Evolutionary conservation across 208 protist species (phyloP), one percentile per base, ranked within the genome.

Genomic region (Trypanosoma caninum): DNA sequence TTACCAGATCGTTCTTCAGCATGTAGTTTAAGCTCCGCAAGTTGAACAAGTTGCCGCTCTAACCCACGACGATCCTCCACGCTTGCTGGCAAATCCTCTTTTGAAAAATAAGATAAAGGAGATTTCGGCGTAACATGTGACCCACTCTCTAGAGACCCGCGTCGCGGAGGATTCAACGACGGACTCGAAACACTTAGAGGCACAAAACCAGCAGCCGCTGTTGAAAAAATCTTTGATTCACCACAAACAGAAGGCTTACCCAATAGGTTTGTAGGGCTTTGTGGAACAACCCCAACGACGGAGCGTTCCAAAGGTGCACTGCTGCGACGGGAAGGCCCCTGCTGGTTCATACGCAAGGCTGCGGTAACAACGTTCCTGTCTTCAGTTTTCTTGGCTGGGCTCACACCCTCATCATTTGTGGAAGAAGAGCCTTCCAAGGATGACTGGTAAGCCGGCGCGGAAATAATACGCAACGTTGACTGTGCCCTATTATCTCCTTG

Each of bases 271-370:
- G 5, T 14, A 45, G 9, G n/a, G n/a, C n/a, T n/a, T n/a, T n/a
- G n/a, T n/a, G n/a, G n/a, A n/a, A n/a, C n/a, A n/a, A n/a, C n/a
- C n/a, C n/a, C n/a, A n/a, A n/a, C n/a, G n/a, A n/a, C n/a, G n/a
- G n/a, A n/a, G n/a, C n/a, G n/a, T n/a, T n/a, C n/a, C 34, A 27
- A 45, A 25, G 61, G 61, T 13, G 41, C 41, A 52, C 61, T 67
- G 45, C 30, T 54, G 23, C 52, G 61, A 41, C 61, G 48, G 16
- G 34, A 38, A 34, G 45, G 6, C 7, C 7, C 10, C 37, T 44
- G 4, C 16, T 6, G 16, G 16, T 44, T 14, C 10, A 9, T n/a
- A 30, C 22, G 45, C 5, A 11, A 31, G 4, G 45, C 23, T 30
- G 23, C 22, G 30, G 9, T 2, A 50, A 1, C 8, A 13, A 31